phyloP scores from a whole-genome alignment of 2,329 filamentous ascomycete genomes.

The Ilyonectria sp. region DNA sequence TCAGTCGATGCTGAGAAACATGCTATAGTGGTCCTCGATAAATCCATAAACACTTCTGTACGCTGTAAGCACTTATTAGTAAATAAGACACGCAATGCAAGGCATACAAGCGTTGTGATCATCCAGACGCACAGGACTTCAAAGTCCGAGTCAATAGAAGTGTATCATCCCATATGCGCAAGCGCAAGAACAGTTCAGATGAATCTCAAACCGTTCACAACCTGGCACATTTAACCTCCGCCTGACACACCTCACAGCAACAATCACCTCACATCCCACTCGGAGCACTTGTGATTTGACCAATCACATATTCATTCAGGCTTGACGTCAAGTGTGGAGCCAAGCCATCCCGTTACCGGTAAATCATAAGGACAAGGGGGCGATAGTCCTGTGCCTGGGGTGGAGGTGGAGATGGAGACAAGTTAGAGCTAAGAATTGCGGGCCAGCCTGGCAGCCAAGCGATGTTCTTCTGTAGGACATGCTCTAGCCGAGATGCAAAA shows the following conservation, averaged over 20 bases:
- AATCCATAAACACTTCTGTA: not conserved
- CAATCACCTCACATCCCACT: not conserved
- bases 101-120: not conserved
- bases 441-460: not conserved
- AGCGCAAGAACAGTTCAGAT: not conserved
- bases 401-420: not conserved
- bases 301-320: not conserved
- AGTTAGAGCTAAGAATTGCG: not conserved
- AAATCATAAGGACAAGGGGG: conserved; percentile 13
- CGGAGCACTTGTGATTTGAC: not conserved
- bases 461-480: conserved; percentile 12
- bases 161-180: not conserved
- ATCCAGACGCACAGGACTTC: not conserved
- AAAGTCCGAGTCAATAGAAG: not conserved
- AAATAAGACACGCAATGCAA: not conserved
- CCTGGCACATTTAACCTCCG: not conserved
- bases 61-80: not conserved
- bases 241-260: not conserved
- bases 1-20: not conserved
- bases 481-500: not conserved
- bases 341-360: conserved; percentile 6
- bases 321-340: conserved; percentile 17
- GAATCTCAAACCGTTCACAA: not conserved
- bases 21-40: not conserved
- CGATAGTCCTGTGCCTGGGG: conserved; percentile 10